These are phyloP conservation scores for Yamadazyma friedrichii DNA, from an alignment of 1,139 yeast species.

Conservation along the genomic window DNA sequence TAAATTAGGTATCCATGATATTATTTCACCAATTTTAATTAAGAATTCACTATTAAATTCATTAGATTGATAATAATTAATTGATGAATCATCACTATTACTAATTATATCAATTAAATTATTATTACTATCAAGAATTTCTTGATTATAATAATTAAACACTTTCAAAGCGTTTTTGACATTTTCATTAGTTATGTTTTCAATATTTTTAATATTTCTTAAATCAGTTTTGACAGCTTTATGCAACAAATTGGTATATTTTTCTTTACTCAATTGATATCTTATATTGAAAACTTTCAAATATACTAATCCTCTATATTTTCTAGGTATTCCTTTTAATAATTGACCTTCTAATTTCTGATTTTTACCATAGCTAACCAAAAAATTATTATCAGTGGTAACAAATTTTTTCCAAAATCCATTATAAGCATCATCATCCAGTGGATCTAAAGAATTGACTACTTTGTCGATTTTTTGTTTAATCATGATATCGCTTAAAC, in stretches of 20 bases:
- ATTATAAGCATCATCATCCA: conserved; percentile 3
- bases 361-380: conserved; percentile 5
- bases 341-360: conserved; percentile 26
- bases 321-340: conserved; percentile 32
- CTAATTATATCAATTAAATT: conserved; percentile 12
- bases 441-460: conserved; percentile 2
- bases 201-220: conserved; percentile 18
- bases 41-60: conserved; percentile 19
- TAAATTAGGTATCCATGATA: conserved; percentile 23
- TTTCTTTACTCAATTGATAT: conserved; percentile 30
- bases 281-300: conserved; percentile 33
- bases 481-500: conserved; percentile 11
- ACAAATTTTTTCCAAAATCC: conserved; percentile 10
- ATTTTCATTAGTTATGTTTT: conserved; percentile 9
- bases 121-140: conserved; percentile 17
- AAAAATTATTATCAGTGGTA: conserved; percentile 1
- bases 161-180: conserved; percentile 30
- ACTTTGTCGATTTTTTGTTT: conserved; percentile 6
- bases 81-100: conserved; percentile 11
- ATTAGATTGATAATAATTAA: conserved; percentile 5
- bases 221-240: conserved; percentile 23
- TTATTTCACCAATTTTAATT: conserved; percentile 20
- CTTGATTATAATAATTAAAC: conserved; percentile 33
- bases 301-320: conserved; percentile 31
- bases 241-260: conserved; percentile 30